Conservation (phyloP, 2,329 filamentous ascomycete genomes). For the Pseudopyricularia cyperi region DNA sequence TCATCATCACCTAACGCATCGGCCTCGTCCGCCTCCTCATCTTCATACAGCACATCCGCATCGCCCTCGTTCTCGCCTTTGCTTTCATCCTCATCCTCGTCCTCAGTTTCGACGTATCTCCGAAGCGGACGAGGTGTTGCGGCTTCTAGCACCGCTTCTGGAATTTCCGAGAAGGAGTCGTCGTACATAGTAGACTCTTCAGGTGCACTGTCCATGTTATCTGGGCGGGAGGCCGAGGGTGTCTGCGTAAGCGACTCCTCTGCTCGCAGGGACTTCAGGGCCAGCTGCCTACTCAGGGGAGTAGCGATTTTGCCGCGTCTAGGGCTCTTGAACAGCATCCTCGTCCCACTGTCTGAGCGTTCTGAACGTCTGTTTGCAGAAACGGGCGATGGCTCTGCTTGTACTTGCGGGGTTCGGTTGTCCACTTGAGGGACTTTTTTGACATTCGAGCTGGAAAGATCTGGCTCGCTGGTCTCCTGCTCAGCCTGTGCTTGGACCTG, state of each 20-base stretch:
- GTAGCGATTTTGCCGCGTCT: constrained; percentile 3
- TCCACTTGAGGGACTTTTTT: background rate
- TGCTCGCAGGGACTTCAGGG: constrained; percentile 10
- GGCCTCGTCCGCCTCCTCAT: constrained; percentile 4
- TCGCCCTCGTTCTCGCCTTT: background rate
- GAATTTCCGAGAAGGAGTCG: constrained; percentile 45
- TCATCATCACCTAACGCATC: constrained; percentile 1
- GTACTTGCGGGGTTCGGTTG: background rate
- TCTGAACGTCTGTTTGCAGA: background rate
- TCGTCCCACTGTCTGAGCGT: background rate
- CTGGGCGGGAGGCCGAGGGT: constrained; percentile 2
- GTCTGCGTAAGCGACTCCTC: constrained; percentile 3
- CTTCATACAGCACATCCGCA: background rate
- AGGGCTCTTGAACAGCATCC: background rate
- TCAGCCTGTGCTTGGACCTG: background rate
- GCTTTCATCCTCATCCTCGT: constrained; percentile 5
- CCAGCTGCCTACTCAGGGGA: constrained; percentile 12
- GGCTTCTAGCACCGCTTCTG: constrained; percentile 33
- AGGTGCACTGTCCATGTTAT: constrained; percentile 4
- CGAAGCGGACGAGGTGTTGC: constrained; percentile 25
- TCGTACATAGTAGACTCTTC: constrained; percentile 28
- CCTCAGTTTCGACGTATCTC: constrained; percentile 9
- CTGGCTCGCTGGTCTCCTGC: background rate
- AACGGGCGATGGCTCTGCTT: background rate
- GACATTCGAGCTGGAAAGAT: background rate